Percentiles rank a stretch among this genome's conserved stretches.
These are phyloP conservation scores for Nephelium lappaceum DNA, from an alignment of 345 rosid species.

Conservation along the genomic window DNA sequence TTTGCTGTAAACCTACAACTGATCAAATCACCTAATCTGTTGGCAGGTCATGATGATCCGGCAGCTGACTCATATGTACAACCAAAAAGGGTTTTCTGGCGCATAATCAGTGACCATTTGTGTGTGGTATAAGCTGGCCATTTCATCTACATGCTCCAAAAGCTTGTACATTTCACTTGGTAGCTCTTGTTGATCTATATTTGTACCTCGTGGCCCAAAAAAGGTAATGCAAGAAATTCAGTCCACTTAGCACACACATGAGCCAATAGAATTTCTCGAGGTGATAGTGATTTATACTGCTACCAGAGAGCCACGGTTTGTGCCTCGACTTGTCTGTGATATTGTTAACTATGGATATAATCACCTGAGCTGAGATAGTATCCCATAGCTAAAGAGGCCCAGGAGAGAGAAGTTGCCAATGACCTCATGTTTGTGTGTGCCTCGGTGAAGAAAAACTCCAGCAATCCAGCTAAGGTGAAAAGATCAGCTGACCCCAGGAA, in stretches of 20 bases:
- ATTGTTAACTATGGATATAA: constrained; percentile 59
- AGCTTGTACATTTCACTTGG: not conserved
- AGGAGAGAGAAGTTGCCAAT: constrained; percentile 71
- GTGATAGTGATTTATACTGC: constrained; percentile 46
- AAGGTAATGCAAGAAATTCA: constrained; percentile 63
- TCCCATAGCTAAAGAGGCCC: constrained; percentile 75
- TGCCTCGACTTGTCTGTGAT: constrained; percentile 46
- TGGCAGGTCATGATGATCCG: too few relatives aligned
- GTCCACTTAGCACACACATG: constrained; percentile 51
- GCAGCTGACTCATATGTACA: too few relatives aligned
- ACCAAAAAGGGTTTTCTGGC: too few relatives aligned
- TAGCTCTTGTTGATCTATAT: constrained; percentile 44
- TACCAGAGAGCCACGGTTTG: constrained; percentile 58
- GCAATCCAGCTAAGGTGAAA: constrained; percentile 71
- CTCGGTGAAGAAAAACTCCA: constrained; percentile 83
- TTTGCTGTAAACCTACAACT: too few relatives aligned
- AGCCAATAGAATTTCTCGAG: constrained; percentile 74
- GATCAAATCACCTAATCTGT: too few relatives aligned
- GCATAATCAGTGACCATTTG: too few relatives aligned
- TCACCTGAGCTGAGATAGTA: constrained; percentile 74
- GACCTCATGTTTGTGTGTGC: constrained; percentile 79
- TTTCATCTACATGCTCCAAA: not conserved
- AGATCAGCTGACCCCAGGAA: constrained; percentile 84
- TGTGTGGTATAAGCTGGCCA: too few relatives aligned
- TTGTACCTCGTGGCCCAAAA: constrained; percentile 65